A percentile compares a stretch with the other conserved stretches of the same genome.
Evolutionary conservation across 1,284 basidiomycete species (phyloP).

Genomic region (Porodaedalea pini): DNA sequence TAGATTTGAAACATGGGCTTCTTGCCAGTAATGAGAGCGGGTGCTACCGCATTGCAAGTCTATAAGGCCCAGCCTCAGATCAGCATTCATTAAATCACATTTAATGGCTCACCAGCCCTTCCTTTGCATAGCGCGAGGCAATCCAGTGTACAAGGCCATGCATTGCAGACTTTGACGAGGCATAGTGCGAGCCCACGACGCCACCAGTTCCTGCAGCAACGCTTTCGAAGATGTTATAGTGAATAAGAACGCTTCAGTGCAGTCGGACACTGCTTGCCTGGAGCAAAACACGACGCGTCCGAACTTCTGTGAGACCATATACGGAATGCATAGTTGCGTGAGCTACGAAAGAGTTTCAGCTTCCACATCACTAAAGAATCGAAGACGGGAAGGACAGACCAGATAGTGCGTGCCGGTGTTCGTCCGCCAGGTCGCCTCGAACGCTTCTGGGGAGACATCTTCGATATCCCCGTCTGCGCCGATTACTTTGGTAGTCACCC

Average conservation of each 20-base stretch:
- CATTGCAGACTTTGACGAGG: slow-evolving; percentile 52
- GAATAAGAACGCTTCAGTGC: background rate
- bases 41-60: slow-evolving; percentile 53
- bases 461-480: slow-evolving; percentile 46
- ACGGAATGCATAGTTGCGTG: slow-evolving; percentile 47
- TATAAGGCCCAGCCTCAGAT: slow-evolving; percentile 23
- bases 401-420: slow-evolving; percentile 47
- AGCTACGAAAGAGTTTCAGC: slow-evolving; percentile 31
- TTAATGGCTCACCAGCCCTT: slow-evolving; percentile 42
- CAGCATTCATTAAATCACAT: background rate
- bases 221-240: slow-evolving; percentile 23
- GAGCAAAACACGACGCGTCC: slow-evolving; percentile 50
- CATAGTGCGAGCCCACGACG: slow-evolving; percentile 53
- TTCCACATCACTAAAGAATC: background rate
- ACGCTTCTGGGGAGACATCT: slow-evolving; percentile 41
- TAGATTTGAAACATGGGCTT: background rate
- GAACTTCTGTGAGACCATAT: slow-evolving; percentile 48
- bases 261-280: slow-evolving; percentile 31
- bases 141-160: slow-evolving; percentile 56
- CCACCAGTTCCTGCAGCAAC: slow-evolving; percentile 46
- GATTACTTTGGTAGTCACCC: slow-evolving; percentile 39
- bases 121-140: slow-evolving; percentile 47
- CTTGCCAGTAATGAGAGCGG: slow-evolving; percentile 46
- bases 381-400: slow-evolving; percentile 26
- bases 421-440: slow-evolving; percentile 47